These are phyloP conservation scores for Jamesozyma lodderae DNA, from an alignment of 805 yeast species.

Conservation along the genomic window DNA sequence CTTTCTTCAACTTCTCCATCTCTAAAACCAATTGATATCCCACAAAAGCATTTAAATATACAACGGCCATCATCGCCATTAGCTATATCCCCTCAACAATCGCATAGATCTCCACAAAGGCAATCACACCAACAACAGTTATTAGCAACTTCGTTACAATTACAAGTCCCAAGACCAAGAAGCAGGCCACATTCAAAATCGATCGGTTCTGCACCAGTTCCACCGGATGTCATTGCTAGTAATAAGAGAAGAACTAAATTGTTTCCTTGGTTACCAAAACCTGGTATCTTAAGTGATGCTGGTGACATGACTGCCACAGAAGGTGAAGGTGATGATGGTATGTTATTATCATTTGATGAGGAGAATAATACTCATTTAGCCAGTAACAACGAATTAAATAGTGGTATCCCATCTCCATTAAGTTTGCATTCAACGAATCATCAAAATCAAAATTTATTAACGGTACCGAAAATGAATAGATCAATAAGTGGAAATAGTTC, in stretches of 20 bases:
- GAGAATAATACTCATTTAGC: conserved; percentile 11
- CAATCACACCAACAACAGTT: background rate
- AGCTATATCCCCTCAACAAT: background rate
- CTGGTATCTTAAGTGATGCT: conserved; percentile 26
- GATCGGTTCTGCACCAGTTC: conserved; percentile 24
- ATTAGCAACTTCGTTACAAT: conserved; percentile 1
- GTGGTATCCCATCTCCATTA: background rate
- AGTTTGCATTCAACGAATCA: conserved; percentile 1
- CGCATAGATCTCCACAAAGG: conserved; percentile 1
- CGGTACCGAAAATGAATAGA: conserved; percentile 14
- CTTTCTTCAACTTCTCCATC: background rate
- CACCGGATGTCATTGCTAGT: conserved; percentile 28
- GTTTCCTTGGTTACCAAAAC: conserved; percentile 26
- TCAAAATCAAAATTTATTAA: conserved; percentile 4
- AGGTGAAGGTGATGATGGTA: conserved; percentile 26
- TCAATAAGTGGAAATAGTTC: conserved; percentile 19
- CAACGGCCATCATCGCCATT: conserved; percentile 2
- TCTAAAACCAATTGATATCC: conserved; percentile 6
- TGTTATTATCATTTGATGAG: conserved; percentile 12
- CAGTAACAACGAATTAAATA: background rate
- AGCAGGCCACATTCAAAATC: conserved; percentile 28
- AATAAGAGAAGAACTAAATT: conserved; percentile 20
- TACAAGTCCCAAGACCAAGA: conserved; percentile 4
- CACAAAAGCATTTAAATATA: conserved; percentile 1
- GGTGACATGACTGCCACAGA: conserved; percentile 25